Evolutionary conservation across 2,329 filamentous ascomycete species (phyloP).

Genomic region (Penicillium sp.): DNA sequence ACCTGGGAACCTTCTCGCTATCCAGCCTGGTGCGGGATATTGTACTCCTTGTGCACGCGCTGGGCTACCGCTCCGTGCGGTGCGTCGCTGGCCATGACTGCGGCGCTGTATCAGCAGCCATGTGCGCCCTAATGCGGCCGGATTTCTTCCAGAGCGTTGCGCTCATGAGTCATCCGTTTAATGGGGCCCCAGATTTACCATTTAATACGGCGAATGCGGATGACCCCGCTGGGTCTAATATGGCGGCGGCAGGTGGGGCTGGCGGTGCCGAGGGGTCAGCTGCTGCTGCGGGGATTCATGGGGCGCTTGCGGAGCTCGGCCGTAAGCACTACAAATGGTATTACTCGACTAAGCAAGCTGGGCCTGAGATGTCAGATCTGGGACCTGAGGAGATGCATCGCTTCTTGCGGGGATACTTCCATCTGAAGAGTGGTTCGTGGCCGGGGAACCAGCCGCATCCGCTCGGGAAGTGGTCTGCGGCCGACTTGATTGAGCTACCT

Average conservation of each 20-base stretch:
- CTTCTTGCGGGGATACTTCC: constrained; percentile 66
- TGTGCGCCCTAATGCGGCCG: constrained; percentile 60
- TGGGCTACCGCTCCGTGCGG: constrained; percentile 58
- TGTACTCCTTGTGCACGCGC: constrained; percentile 58
- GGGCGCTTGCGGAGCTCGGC: constrained; percentile 52
- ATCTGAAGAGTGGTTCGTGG: constrained; percentile 66
- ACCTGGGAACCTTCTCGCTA: constrained; percentile 57
- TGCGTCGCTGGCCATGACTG: constrained; percentile 67
- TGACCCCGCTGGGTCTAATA: background rate
- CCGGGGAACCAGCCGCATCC: constrained; percentile 53
- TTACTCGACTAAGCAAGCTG: constrained; percentile 40
- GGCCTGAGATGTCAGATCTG: constrained; percentile 35
- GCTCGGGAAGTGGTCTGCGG: constrained; percentile 48
- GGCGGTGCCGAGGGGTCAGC: no score
- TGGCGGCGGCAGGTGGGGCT: background rate
- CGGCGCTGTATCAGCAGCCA: constrained; percentile 59
- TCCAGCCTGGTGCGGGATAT: constrained; percentile 62
- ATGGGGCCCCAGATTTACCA: constrained; percentile 50
- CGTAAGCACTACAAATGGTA: constrained; percentile 71
- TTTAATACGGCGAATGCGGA: constrained; percentile 45
- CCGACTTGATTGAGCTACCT: constrained; percentile 59
- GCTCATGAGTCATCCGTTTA: constrained; percentile 65
- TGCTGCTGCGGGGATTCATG: constrained; percentile 47
- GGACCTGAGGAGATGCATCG: constrained; percentile 51
- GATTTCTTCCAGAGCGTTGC: constrained; percentile 63